Evolutionary conservation across 495 filamentous ascomycete genomes (phyloP).

Genomic region (Lasiosphaeria miniovina): DNA sequence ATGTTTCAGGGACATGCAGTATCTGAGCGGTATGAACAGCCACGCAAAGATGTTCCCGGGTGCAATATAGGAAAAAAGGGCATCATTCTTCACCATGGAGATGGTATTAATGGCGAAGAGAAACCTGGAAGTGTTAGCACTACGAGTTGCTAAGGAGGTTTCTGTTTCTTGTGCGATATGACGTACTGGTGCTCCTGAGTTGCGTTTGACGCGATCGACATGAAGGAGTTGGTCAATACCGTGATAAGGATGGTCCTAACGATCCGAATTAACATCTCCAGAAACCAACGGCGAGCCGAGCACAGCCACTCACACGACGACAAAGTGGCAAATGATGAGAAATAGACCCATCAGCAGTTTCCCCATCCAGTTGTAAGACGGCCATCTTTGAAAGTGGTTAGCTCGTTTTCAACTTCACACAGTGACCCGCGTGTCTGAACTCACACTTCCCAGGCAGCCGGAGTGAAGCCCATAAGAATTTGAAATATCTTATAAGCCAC

Average conservation of each 20-base stretch:
- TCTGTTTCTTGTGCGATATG: too few species aligned
- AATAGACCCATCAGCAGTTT: conserved; percentile 73
- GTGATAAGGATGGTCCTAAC: conserved; percentile 78
- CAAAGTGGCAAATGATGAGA: conserved; percentile 89
- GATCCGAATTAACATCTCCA: conserved; percentile 4
- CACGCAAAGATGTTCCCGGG: conserved; percentile 87
- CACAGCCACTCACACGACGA: conserved; percentile 60
- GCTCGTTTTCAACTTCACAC: conserved; percentile 11
- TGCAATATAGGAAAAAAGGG: conserved; percentile 85
- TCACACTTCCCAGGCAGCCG: conserved; percentile 52
- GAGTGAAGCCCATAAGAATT: conserved; percentile 79
- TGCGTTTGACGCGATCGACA: conserved; percentile 87
- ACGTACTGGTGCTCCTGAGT: conserved; percentile 82
- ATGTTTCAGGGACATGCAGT: conserved; percentile 69
- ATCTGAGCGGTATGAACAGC: conserved; percentile 76
- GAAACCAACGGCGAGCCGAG: neutral
- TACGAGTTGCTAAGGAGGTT: neutral
- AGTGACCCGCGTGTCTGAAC: conserved; percentile 12
- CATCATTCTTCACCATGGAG: conserved; percentile 94
- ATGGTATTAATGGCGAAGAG: conserved; percentile 92
- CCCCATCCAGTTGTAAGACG: conserved; percentile 73
- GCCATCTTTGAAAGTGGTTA: conserved; percentile 57
- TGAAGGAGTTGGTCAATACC: conserved; percentile 89
- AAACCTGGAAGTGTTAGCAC: conserved; percentile 46
- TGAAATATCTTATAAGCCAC: conserved; percentile 91